Evolutionary conservation across 2,329 filamentous ascomycete species (phyloP), one percentile per base, ranked within the genome.

Genomic region (Hysterium pulicare): DNA sequence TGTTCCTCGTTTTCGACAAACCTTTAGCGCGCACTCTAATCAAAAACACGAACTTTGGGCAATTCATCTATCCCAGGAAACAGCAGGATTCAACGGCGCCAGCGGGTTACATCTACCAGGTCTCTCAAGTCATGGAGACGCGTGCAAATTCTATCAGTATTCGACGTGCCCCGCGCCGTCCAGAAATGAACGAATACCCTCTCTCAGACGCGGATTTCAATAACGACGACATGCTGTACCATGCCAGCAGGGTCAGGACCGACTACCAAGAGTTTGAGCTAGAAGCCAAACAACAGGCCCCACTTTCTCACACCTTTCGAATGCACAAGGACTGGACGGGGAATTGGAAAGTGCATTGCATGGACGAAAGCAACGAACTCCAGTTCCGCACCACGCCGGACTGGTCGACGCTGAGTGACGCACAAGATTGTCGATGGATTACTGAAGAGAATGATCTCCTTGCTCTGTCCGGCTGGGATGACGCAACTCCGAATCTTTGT

Each of bases 311-410:
- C 31, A 7, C 15, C 9, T 33, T 33, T 7, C 31, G 31, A 8
- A 33, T 33, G 31, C 31, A 33, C 31, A 33, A 33, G 17, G 31
- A 33, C 31, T 33, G 31, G 31, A 33, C 31, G 15, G 31, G 31
- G 9, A 33, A 33, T 16, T 33, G 31, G 31, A 33, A 33, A 16
- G 31, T 33, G 31, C 31, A 33, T 16, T 33, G 10, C 9, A 33
- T 11, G 10, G 31, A 8, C 17, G 15, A 9, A 16, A 11, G 10
- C 31, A 16, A 33, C 15, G 31, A 33, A 9, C 31, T 33, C 10
- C 7, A 11, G 15, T 33, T 33, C 31, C 31, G 31, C 31, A 33
- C 31, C 10, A 33, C 31, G 15, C 31, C 31, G 31, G 31, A 33
- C 31, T 33, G 31, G 31, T 8, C 31, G 8, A 16, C 31, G 15